Conservation (phyloP, 2,329 filamentous ascomycete genomes). For the Sarocladium brachiariae region DNA sequence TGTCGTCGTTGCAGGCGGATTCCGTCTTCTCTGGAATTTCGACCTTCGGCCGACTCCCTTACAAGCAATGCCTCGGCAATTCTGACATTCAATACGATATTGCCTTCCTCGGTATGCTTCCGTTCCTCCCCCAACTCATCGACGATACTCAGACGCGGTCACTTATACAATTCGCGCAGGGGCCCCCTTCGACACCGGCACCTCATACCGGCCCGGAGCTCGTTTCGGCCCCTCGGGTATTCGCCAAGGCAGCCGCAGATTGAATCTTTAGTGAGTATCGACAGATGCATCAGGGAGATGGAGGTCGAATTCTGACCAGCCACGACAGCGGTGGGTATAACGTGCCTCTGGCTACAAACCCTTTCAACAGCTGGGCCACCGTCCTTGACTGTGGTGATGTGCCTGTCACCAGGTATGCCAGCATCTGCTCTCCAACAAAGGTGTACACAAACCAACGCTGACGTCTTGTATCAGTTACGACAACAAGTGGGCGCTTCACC, state of each 20-base stretch:
- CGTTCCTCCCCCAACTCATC: conserved; percentile 1
- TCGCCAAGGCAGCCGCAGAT: conserved; percentile 74
- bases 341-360: conserved; percentile 71
- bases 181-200: conserved; percentile 80
- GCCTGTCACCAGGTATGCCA: conserved; percentile 68
- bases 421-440: neutral
- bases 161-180: conserved; percentile 36
- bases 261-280: conserved; percentile 72
- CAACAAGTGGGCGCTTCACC: conserved; percentile 71
- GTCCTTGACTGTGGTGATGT: conserved; percentile 81
- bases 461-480: conserved; percentile 54
- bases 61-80: conserved; percentile 68
- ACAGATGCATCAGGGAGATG: neutral
- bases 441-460: too few relatives aligned
- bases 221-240: conserved; percentile 81
- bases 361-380: conserved; percentile 73
- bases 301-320: conserved; percentile 29
- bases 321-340: conserved; percentile 87
- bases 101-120: conserved; percentile 66
- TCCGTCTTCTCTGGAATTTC: conserved; percentile 85
- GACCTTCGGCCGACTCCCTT: conserved; percentile 74
- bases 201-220: conserved; percentile 76
- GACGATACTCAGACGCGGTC: too few relatives aligned
- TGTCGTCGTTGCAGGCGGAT: conserved; percentile 53
- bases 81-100: conserved; percentile 71